Evolutionary conservation across 768 basidiomycete species (phyloP), one percentile per base, ranked within the genome.

Genomic region (Lactarius deliciosus): DNA sequence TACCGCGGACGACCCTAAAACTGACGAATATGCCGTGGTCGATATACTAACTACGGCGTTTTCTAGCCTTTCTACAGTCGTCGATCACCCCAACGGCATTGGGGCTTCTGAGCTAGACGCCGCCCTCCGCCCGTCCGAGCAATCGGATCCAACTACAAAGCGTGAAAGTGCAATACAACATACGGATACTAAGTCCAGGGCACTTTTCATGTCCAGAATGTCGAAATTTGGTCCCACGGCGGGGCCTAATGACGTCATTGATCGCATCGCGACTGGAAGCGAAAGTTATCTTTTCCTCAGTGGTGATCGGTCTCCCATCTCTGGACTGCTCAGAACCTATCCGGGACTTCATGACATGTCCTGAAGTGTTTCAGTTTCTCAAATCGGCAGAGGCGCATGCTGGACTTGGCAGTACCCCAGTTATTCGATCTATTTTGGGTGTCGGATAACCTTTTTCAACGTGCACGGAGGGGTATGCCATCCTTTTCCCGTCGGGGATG

Each of bases 401-500:
- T 3, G 32, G 53, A 4, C 59, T 66, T 40, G 34, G 41, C 20
- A 65, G 18, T 22, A 55, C 63, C 63, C 2, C 63, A 65, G 43
- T 15, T 68, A 7, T 68, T 47, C 41, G 63, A 68, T 22, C 41
- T 65, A 22, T 47, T 43, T 15, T 68, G 66, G 66, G 50, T 68
- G 1, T 45, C 60, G 22, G 41, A 68, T 16, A 68, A 68, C 32
- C 32, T 68, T 13, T 13, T 57, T 68, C 34, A 38, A 65, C 58
- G 25, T 68, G 18, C 66, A 68, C 47, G 66, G 66, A 41, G 66
- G 66, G 58, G 66, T 60, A 40, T 11, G 66, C 28, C 16, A 30
- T 32, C 11, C 5, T 18, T 11, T 28, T 13, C 9, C 6, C 3
- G 38, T 38, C 25, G 25, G 9, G 36, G 25, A 10, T 20, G 55